Base-by-base conservation (phyloP, 306 rosid genomes). In the Prinsepia uniflora region DNA sequence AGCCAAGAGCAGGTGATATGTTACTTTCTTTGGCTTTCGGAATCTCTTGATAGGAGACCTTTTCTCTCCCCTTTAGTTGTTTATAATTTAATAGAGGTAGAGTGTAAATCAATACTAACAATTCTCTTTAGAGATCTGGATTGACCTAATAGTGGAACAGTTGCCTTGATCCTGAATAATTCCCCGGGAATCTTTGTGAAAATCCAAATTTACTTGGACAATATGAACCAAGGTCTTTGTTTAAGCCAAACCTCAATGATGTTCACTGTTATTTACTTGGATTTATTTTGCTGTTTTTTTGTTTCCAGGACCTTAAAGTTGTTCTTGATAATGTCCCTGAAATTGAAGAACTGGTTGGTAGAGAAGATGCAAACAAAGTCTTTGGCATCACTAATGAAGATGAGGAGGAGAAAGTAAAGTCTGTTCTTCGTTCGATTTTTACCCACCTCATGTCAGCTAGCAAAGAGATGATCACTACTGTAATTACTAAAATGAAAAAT, bases 381-480 rank as follows among this genome's bases (percentile, higher is more conserved):
- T 79, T 83, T 56, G 56, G 75, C 34, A 68, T 79, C 62, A 78
- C 75, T 67, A 86, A 83, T 65, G 77, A 71, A 70, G 88, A 83
- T 66, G 89, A 24, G 57, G 87, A 89, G 75, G 87, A 76, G 64
- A 80, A 79, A 61, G 80, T 79, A 20, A 91, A 82, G 76, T 72
- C 85, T 82, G 84, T 81, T 79, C 72, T 94, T 75, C 84, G 64
- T 69, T 76, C 75, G 42, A 79, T 80, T 75, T 94, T 91, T 78
- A 90, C 99, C 50, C 78, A 71, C 75, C 89, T 94, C 71, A 94
- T 94, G 99, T 85, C 92, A 36, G 91, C 94, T 41, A 72, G 83
- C 76, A 75, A 87, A 81, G 92, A 79, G 24, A 67, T 20, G 71
- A 82, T 94, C 30, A 68, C 85, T 7, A 80, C 79, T 65, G 85